Evolutionary conservation across 805 yeast species (phyloP), one percentile per base, ranked within the genome.

Genomic region (Zygotorulaspora florentina): DNA sequence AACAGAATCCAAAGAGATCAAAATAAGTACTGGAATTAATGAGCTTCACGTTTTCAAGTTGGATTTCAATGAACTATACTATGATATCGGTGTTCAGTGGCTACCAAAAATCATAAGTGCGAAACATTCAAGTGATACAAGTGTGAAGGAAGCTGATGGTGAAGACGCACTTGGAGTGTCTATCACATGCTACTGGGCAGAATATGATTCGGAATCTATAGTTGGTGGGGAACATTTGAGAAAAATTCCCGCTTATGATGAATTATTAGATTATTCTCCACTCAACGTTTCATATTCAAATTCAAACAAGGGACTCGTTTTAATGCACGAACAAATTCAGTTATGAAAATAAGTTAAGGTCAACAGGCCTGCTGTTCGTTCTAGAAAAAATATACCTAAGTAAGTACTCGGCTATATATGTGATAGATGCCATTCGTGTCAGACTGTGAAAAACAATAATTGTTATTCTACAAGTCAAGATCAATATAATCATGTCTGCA

Each of bases 141-240:
- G 62, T 29, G 62, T 64, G 16, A 64, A 65, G 8, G 61, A 53
- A 8, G 62, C 60, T 25, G 62, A 50, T 25, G 64, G 65, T 9
- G 43, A 47, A 3, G 67, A 69, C 41, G 61, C 68, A 46, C 64
- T 87, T 40, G 83, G 81, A 8, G 73, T 88, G 1, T 63, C 69
- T 7, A 73, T 88, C 8, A 71, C 76, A 18, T 89, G 96, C 60
- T 79, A 70, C 57, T 89, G 91, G 90, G 85, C 87, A 8, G 95
- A 88, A 53, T 78, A 79, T 60, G 80, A 79, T 29, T 62, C 65
- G 10, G 76, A 61, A 40, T 59, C 64, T 18, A 58, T 68, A 7
- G 62, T 65, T 16, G 73, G 68, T 40, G 79, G 74, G 1, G 61
- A 53, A 11, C 38, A 65, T 40, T 52, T 53, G 25, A 65, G 76